Conservation (phyloP, 164 flowering plant genomes). For the Cinnamomum micranthum region DNA sequence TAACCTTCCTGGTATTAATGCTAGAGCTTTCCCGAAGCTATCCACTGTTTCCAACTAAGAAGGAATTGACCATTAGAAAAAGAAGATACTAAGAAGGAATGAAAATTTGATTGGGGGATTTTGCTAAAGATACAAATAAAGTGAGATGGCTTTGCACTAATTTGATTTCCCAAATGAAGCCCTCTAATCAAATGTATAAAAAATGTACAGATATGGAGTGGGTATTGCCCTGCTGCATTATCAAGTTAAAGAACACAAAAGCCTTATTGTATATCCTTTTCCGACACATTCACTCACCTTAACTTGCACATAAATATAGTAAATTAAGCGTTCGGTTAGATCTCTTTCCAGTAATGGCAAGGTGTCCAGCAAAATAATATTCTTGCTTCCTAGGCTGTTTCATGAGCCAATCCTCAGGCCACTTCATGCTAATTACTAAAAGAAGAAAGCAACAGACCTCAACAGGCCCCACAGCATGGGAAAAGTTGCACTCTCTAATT, state of each 20-base stretch:
- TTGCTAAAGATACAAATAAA: conserved; percentile 3
- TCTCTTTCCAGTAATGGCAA: conserved; percentile 21
- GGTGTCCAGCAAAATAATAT: conserved; percentile 15
- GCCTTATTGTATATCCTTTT: not conserved
- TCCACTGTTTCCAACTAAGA: not conserved
- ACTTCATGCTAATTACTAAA: not conserved
- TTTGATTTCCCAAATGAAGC: not conserved
- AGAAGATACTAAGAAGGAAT: not conserved
- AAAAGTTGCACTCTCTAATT: not conserved
- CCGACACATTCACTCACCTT: not conserved
- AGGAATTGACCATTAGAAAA: not conserved
- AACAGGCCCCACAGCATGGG: not conserved
- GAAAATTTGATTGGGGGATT: not conserved
- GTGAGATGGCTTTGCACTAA: conserved; percentile 12
- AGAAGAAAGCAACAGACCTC: not conserved
- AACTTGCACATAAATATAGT: not conserved
- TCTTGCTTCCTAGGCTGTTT: not conserved
- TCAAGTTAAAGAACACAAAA: not conserved
- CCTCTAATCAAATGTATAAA: not conserved
- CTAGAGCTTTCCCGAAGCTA: no score
- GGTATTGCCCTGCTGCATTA: conserved; percentile 12
- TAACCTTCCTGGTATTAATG: not conserved
- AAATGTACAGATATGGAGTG: conserved; percentile 1
- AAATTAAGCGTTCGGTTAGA: conserved; percentile 10
- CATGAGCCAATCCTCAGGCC: not conserved